Base-by-base conservation (phyloP, 140 eudicot genomes). In the Cichorium intybus region DNA sequence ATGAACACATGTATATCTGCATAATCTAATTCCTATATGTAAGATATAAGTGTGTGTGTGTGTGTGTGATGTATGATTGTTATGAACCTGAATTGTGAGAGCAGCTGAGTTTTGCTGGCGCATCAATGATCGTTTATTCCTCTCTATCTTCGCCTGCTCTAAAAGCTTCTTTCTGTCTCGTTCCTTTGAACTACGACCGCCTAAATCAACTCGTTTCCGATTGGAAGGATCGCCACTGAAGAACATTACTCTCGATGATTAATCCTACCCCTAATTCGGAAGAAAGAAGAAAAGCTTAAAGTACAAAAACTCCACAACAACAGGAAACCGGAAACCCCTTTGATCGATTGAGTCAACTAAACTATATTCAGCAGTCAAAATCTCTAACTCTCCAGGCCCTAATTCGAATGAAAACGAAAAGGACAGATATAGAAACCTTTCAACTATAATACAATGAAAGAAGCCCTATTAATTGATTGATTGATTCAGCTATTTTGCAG, bases 161-260 rank as follows among this genome's bases (percentile, higher is more conserved):
- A 92, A 53, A 75, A 88, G 87, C 75, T 92, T 92, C 79, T 85
- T 80, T 4, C 96, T 74, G 56, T 92, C 98, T 56, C 96, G 67
- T 75, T 92, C 98, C 72, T 88, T 88, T 3, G 98, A 83, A 51
- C 98, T 92, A 45, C 98, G 92, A 17, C 98, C 98, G 11, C 96
- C 98, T 69, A 92, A 85, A 92, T 92, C 95, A 26, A 92, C 98
- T 41, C 96, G 85, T 59, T 85, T 92, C 72, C 89, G 70, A 33
- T 82, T 77, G 46, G 96, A 83, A 5, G 95, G 80, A 83, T 92
- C 98, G 22, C 98, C 98, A 16, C 81, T 67, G 78, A 92, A 92
- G 64, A 79, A 92, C 98, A 92, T 92, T 39, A 9, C 70, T 45
- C 57, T 24, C 45, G 64, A 49, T 51, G 41, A 31, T 10, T n/a